Evolutionary conservation across 257 asterid genomes (phyloP), one percentile per base, ranked within the genome.

Genomic region (Gentiana macrophylla): DNA sequence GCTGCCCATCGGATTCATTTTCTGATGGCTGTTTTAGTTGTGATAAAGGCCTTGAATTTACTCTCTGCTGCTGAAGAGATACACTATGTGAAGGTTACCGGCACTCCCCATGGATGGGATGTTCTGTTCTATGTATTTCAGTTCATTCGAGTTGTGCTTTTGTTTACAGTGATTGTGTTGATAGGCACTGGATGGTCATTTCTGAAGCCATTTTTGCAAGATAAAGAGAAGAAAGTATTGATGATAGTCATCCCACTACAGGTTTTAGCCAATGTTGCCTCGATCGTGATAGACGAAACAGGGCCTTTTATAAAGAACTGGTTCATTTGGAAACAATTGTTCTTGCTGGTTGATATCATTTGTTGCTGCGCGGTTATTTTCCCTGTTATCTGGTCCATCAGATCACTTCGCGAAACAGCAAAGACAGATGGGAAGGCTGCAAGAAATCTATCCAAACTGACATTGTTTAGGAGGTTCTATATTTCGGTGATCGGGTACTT

Each of bases 361-460:
- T 92, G 98, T 41, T 92, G 98, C 6, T 92, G 94, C 37, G 93
- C 94, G 4, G 83, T 92, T 76, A 86, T 92, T 46, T 92, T 92
- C 74, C 98, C 98, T 4, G 84, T 85, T 47, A 95, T 91, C 49
- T 91, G 98, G 98, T 88, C 97, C 11, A 92, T 92, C 64, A 72
- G 95, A 77, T 85, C 97, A 1, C 59, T 92, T 81, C 85, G 94
- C 88, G 97, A 92, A 75, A 92, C 97, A 5, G 88, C 97, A 0
- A 92, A 92, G 79, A 92, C 95, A 0, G 97, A 92, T 47, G 99
- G 99, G 66, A 92, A 92, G 85, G 99, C 99, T 52, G 97, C 99
- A 0, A 85, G 94, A 73, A 88, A 88, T 61, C 80, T 92, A 68
- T 80, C 94, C 0, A 92, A 92, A 64, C 63, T 92, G 74, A 83